Conservation (phyloP, 1,139 yeast genomes). For the Yamadazyma diddensiae region DNA sequence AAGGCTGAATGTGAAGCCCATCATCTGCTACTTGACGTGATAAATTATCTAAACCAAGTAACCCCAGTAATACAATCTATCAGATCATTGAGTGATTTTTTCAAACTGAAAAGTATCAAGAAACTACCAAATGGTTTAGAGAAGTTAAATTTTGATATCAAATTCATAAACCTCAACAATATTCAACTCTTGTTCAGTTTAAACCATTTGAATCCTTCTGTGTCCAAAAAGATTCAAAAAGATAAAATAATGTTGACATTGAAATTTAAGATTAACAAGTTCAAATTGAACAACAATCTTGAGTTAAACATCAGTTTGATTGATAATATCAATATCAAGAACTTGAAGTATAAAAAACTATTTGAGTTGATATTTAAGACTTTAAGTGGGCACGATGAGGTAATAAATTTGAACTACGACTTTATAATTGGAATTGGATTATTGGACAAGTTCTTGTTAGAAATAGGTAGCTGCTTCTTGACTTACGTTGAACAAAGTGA, state of each 20-base stretch:
- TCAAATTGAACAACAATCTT: constrained; percentile 19
- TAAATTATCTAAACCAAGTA: constrained; percentile 31
- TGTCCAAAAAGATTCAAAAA: constrained; percentile 33
- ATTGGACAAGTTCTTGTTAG: constrained; percentile 21
- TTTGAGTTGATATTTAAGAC: constrained; percentile 40
- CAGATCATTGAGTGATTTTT: constrained; percentile 14
- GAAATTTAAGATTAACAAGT: constrained; percentile 33
- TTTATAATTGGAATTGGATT: constrained; percentile 27
- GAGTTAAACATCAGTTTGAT: constrained; percentile 29
- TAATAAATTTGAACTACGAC: constrained; percentile 41
- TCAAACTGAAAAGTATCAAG: constrained; percentile 9
- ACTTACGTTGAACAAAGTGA: constrained; percentile 12
- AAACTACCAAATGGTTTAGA: constrained; percentile 31
- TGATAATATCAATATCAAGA: constrained; percentile 38
- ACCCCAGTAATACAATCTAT: constrained; percentile 30
- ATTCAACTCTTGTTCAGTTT: constrained; percentile 34
- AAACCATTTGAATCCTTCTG: constrained; percentile 24
- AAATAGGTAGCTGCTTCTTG: constrained; percentile 25
- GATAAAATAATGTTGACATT: constrained; percentile 34
- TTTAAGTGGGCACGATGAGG: constrained; percentile 22
- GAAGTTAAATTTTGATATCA: constrained; percentile 32
- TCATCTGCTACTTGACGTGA: constrained; percentile 27
- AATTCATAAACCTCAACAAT: constrained; percentile 29
- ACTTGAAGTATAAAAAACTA: constrained; percentile 37
- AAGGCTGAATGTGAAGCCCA: constrained; percentile 17